Evolutionary conservation across 805 yeast genomes (phyloP).

Genomic region (Yarrowia divulgata): DNA sequence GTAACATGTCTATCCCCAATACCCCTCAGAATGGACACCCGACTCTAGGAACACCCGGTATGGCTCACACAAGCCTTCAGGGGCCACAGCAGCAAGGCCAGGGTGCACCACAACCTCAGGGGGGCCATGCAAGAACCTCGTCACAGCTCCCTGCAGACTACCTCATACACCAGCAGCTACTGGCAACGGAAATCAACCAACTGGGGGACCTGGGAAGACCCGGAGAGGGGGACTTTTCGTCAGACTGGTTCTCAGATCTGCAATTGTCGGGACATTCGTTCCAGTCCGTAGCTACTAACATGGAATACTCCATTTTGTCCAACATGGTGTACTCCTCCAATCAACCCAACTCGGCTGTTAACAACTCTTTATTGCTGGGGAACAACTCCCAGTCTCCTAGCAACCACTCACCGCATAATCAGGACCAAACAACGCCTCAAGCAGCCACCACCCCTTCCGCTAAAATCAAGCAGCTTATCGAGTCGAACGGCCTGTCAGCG

Average conservation of each 20-base stretch:
- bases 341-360: slow-evolving; percentile 14
- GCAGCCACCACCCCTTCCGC: slow-evolving; percentile 17
- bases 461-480: slow-evolving; percentile 31
- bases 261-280: slow-evolving; percentile 42
- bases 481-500: slow-evolving; percentile 22
- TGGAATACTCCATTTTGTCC: slow-evolving; percentile 51
- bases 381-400: slow-evolving; percentile 28
- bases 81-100: not conserved
- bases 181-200: slow-evolving; percentile 38
- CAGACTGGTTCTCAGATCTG: slow-evolving; percentile 39
- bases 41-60: not conserved
- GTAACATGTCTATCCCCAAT: not conserved
- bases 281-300: slow-evolving; percentile 50
- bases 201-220: slow-evolving; percentile 18
- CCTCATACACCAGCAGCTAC: slow-evolving; percentile 30
- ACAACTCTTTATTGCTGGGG: slow-evolving; percentile 24
- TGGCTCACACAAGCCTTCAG: not conserved
- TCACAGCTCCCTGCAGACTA: slow-evolving; percentile 27
- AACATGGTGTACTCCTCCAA: slow-evolving; percentile 45
- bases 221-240: slow-evolving; percentile 25
- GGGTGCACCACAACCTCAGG: not conserved
- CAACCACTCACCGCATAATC: slow-evolving; percentile 31
- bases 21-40: slow-evolving; percentile 16
- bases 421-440: slow-evolving; percentile 33
- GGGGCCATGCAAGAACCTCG: not conserved